phyloP scores from a whole-genome alignment of 257 asterid species.

The Dorcoceras hygrometricum region DNA sequence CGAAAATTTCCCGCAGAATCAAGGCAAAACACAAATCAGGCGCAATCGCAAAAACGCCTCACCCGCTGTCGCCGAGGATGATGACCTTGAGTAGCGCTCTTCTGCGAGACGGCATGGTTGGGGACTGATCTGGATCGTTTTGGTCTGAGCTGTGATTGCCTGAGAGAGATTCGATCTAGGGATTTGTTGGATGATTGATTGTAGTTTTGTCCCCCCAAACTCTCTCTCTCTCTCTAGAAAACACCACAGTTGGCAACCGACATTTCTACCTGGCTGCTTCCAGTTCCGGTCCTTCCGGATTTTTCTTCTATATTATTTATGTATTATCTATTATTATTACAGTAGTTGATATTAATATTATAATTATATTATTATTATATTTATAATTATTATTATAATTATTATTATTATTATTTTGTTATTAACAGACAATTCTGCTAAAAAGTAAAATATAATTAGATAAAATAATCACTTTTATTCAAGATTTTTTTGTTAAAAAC shows the following conservation, averaged over 20 bases:
- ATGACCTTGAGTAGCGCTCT: conserved; percentile 65
- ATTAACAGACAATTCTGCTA: too few relatives aligned
- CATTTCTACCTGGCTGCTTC: too few relatives aligned
- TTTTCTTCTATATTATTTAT: too few relatives aligned
- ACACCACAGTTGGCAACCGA: conserved; percentile 19
- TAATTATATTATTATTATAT: too few relatives aligned
- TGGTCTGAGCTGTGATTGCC: not conserved
- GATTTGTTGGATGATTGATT: conserved; percentile 13
- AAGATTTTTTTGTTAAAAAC: too few relatives aligned
- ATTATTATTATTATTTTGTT: too few relatives aligned
- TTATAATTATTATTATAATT: too few relatives aligned
- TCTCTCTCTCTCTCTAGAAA: conserved; percentile 23
- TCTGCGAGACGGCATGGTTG: conserved; percentile 52
- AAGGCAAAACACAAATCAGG: not conserved
- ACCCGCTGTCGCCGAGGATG: conserved; percentile 73
- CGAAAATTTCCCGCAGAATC: not conserved
- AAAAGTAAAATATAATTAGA: too few relatives aligned
- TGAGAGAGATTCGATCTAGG: conserved; percentile 19
- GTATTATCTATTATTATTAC: too few relatives aligned
- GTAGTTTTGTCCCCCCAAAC: not conserved
- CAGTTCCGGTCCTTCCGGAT: too few relatives aligned
- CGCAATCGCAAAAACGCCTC: not conserved
- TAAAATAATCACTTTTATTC: too few relatives aligned
- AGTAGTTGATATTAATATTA: too few relatives aligned
- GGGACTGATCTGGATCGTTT: conserved; percentile 13